Evolutionary conservation across 495 filamentous ascomycete species (phyloP).

Genomic region (Penicillium salamii): DNA sequence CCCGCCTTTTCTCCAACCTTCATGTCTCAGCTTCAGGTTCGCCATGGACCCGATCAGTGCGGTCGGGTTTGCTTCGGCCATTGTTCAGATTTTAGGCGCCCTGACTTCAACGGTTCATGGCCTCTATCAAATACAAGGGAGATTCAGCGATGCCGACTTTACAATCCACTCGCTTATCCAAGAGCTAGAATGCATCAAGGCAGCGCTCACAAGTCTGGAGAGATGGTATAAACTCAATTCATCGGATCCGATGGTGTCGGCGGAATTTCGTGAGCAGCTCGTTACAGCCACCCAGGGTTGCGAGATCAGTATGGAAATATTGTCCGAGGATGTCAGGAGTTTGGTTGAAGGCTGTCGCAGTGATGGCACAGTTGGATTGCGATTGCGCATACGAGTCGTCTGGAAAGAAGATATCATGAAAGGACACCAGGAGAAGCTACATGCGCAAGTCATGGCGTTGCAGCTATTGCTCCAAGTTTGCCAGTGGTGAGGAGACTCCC

Average conservation of each 20-base stretch:
- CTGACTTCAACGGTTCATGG: slow-evolving; percentile 34
- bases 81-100: slow-evolving; percentile 26
- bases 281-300: slow-evolving; percentile 42
- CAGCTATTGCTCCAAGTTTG: slow-evolving; percentile 45
- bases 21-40: not conserved
- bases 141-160: slow-evolving; percentile 40
- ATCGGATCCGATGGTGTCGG: slow-evolving; percentile 19
- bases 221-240: slow-evolving; percentile 35
- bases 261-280: slow-evolving; percentile 32
- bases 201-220: slow-evolving; percentile 39
- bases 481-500: slow-evolving; percentile 34
- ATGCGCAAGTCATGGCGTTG: slow-evolving; percentile 39
- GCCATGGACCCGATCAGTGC: slow-evolving; percentile 34
- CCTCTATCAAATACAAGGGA: slow-evolving; percentile 32
- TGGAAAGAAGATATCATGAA: slow-evolving; percentile 47
- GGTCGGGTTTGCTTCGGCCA: slow-evolving; percentile 29
- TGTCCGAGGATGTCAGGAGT: slow-evolving; percentile 36
- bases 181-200: slow-evolving; percentile 38
- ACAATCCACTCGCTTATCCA: slow-evolving; percentile 40
- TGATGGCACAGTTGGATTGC: slow-evolving; percentile 16
- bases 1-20: not conserved
- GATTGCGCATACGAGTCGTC: slow-evolving; percentile 24
- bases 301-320: slow-evolving; percentile 35
- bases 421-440: slow-evolving; percentile 38
- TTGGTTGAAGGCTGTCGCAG: slow-evolving; percentile 24